phyloP scores from a whole-genome alignment of 129 eudicot genomes.

The Solidago caesia region DNA sequence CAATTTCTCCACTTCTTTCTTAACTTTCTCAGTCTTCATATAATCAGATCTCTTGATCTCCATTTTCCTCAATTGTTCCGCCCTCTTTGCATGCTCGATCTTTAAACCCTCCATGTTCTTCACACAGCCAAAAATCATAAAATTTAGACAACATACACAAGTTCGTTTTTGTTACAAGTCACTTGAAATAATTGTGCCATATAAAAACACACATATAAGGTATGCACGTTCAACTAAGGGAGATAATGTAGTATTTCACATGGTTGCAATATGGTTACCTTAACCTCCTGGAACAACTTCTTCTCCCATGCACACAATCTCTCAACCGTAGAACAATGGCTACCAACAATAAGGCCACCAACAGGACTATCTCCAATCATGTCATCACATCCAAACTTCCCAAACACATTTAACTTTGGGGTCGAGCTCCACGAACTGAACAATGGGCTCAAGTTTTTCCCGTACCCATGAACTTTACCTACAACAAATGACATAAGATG shows the following conservation, averaged over 20 bases:
- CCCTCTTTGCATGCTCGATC: conserved; percentile 70
- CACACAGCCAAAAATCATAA: background rate
- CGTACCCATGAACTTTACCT: conserved; percentile 51
- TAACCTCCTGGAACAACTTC: conserved; percentile 81
- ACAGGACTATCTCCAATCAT: conserved; percentile 27
- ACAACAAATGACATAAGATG: conserved; percentile 8
- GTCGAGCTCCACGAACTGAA: conserved; percentile 60
- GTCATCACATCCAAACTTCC: conserved; percentile 63
- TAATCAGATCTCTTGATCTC: conserved; percentile 84
- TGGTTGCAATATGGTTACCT: conserved; percentile 42
- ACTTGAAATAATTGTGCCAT: background rate
- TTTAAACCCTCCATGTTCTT: conserved; percentile 74
- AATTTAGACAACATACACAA: background rate
- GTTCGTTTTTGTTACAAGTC: too few relatives aligned
- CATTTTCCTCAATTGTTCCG: conserved; percentile 60
- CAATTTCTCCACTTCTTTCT: conserved; percentile 87
- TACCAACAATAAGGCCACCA: conserved; percentile 32
- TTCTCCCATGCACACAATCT: conserved; percentile 94
- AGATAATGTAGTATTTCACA: conserved; percentile 13
- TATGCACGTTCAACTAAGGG: background rate
- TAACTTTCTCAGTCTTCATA: conserved; percentile 78
- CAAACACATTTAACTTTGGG: conserved; percentile 52
- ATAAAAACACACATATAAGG: background rate
- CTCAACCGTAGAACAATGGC: conserved; percentile 83
- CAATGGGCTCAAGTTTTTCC: conserved; percentile 61